Conservation (phyloP, 345 rosid genomes). For the Citrus medica region DNA sequence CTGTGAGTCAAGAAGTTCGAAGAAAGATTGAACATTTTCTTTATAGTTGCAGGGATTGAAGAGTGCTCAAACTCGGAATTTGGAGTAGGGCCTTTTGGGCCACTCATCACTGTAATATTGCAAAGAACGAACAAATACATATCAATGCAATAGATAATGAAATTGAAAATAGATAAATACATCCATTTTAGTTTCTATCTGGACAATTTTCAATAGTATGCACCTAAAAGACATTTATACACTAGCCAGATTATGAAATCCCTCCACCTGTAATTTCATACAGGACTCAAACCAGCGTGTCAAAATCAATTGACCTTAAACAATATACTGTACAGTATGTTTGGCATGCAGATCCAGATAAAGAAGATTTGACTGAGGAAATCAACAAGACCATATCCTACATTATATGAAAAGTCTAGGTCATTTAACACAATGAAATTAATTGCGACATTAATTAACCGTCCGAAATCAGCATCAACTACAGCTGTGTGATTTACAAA, state of each 20-base stretch:
- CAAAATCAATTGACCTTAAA: conserved; percentile 10
- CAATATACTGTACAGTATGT: background rate
- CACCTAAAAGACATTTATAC: background rate
- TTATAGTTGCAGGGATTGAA: conserved; percentile 90
- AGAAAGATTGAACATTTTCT: conserved; percentile 80
- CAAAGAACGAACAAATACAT: background rate
- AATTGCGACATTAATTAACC: background rate
- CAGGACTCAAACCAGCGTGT: background rate
- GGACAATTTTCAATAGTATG: background rate
- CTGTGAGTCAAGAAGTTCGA: conserved; percentile 91
- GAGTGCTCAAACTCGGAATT: conserved; percentile 91
- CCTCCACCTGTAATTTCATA: background rate
- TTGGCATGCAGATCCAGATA: background rate
- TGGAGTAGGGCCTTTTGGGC: conserved; percentile 65
- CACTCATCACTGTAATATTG: conserved; percentile 54
- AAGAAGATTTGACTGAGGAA: background rate
- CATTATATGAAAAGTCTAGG: background rate
- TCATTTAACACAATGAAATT: background rate
- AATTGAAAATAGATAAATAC: background rate
- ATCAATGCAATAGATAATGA: background rate
- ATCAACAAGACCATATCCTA: background rate
- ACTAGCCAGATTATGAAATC: background rate
- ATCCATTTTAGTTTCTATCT: background rate
- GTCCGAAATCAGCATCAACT: background rate
- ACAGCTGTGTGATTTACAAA: background rate